Percentiles rank a stretch among this genome's conserved stretches.
phyloP scores from a whole-genome alignment of 371 early-diverging fungal genomes.

The Blastocladiella emersonii region DNA sequence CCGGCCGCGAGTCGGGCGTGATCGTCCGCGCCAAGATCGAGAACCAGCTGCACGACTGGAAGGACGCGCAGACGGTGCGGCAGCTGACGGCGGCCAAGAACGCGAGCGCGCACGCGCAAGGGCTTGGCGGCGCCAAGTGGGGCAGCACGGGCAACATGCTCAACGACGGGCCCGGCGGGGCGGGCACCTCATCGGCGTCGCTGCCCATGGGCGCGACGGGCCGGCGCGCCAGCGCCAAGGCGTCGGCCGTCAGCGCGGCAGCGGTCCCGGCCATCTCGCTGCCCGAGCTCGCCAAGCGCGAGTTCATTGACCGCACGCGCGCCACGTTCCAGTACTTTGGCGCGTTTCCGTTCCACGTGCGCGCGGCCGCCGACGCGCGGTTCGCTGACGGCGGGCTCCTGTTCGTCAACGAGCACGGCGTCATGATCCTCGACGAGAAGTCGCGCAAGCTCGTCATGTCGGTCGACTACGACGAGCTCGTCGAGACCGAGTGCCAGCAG shows the following conservation, averaged over 20 bases:
- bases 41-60: neutral
- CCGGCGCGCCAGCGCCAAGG: neutral
- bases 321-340: constrained; percentile 4
- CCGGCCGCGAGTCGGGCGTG: neutral
- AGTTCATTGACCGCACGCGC: neutral
- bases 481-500: neutral
- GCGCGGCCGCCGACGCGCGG: neutral
- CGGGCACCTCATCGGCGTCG: too few species aligned
- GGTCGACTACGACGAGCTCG: constrained; percentile 4
- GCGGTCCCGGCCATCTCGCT: neutral
- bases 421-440: neutral
- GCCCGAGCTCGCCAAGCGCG: neutral
- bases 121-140: too few species aligned
- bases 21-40: neutral
- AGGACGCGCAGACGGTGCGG: neutral
- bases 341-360: neutral
- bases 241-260: too few species aligned
- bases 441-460: neutral
- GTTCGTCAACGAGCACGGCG: neutral
- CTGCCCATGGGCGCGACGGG: neutral
- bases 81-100: too few species aligned
- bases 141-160: too few species aligned
- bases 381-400: neutral
- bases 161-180: too few species aligned
- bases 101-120: too few species aligned